Base-by-base conservation (phyloP, 2,329 filamentous ascomycete species). In the Fusarium compactum region DNA sequence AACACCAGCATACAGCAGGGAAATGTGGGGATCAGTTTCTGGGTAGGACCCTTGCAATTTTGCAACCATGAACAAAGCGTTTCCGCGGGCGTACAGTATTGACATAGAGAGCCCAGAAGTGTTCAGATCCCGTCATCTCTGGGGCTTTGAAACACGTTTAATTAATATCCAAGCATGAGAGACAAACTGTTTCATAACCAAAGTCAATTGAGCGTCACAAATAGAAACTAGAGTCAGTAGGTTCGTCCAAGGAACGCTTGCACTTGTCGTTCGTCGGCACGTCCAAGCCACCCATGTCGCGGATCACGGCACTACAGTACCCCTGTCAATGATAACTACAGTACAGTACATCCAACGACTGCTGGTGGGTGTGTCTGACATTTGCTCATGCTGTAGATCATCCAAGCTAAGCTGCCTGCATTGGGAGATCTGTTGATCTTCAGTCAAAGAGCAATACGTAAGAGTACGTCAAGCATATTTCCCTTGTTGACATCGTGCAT, bases 91-190 rank as follows among this genome's bases (percentile, higher is more conserved):
- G 22, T 25, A 16, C 7, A 18, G 12, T 15, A n/a, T n/a, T 38
- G 22, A 38, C 32, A 22, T 12, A n/a, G 30, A 25, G 20, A 51
- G 9, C 22, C 7, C 22, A 24, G 16, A 25, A 18, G 12, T 6
- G 22, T 24, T 38, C 30, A 51, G 34, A 38, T 38, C 18, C 18
- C 10, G 34, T 7, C 34, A 38, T n/a, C 18, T 38, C 34, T 44
- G 20, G 15, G 34, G 41, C 16, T 64, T 53, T 47, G 50, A 67
- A 67, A 41, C 46, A 15, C 7, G 30, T 48, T 20, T 44, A 38
- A 43, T 25, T 11, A 14, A 20, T 40, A 29, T 14, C 16, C n/a
- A 43, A 48, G 38, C 38, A 34, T 12, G n/a, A 29, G 50, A 34
- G 50, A 45, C 22, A 27, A 15, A 18, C 24, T 22, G 10, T 29